phyloP scores from a whole-genome alignment of 495 filamentous ascomycete species.

The Clavariopsis aquatica region DNA sequence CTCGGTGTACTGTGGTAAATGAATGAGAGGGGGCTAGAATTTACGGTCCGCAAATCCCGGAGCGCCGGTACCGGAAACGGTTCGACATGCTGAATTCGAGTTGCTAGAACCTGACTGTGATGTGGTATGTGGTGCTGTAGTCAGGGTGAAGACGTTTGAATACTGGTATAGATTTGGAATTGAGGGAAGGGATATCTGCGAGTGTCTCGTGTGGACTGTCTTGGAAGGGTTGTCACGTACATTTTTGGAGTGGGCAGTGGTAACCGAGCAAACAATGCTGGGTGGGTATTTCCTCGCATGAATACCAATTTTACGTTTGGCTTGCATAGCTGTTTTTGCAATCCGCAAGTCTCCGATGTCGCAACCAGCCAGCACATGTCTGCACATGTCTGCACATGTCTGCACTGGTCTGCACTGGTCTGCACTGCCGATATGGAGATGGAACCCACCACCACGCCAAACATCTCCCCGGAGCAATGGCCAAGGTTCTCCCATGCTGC shows the following conservation, averaged over 20 bases:
- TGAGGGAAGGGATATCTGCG: background rate
- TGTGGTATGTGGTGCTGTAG: slow-evolving; percentile 8
- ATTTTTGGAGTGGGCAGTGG: background rate
- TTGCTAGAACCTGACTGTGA: slow-evolving; percentile 31
- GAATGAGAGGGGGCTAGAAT: slow-evolving; percentile 10
- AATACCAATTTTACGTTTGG: background rate
- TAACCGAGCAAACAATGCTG: background rate
- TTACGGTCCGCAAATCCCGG: slow-evolving; percentile 14
- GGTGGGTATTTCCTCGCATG: background rate
- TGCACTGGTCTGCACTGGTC: background rate
- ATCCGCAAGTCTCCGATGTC: background rate
- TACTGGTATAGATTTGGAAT: slow-evolving; percentile 15
- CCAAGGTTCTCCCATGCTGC: background rate
- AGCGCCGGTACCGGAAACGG: slow-evolving; percentile 19
- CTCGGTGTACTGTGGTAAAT: background rate
- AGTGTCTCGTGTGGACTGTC: background rate
- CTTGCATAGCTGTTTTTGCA: no score
- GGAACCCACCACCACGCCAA: background rate
- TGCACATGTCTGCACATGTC: background rate
- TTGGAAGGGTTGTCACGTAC: background rate
- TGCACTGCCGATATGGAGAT: background rate
- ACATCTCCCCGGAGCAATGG: background rate
- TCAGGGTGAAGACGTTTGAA: slow-evolving; percentile 14
- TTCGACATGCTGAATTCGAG: slow-evolving; percentile 30
- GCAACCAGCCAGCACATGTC: background rate